phyloP scores from a whole-genome alignment of 768 basidiomycete species.

The Rhodotorula babjevae region DNA sequence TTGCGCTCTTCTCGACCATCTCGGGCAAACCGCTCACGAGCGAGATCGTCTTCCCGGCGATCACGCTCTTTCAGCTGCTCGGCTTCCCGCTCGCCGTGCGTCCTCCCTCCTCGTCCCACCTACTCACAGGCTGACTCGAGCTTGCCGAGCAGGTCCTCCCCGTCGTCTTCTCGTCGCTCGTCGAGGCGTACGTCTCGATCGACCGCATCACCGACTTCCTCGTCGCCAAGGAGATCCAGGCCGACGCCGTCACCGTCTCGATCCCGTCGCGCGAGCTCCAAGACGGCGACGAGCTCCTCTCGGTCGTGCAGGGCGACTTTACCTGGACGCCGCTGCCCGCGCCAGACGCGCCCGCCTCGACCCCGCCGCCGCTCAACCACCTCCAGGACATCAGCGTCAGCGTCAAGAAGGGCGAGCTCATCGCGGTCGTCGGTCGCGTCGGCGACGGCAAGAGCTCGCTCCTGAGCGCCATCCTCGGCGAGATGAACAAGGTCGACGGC shows the following conservation, averaged over 20 bases:
- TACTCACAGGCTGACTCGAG: neutral
- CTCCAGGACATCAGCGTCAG: slow-evolving; percentile 70
- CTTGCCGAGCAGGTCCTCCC: neutral
- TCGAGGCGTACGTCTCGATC: slow-evolving; percentile 41
- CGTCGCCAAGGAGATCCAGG: slow-evolving; percentile 70
- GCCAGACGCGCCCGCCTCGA: slow-evolving; percentile 28
- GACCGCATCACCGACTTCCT: slow-evolving; percentile 56
- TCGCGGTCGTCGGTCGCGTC: slow-evolving; percentile 80
- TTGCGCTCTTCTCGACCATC: slow-evolving; percentile 48
- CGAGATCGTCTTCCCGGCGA: slow-evolving; percentile 92
- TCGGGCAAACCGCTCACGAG: slow-evolving; percentile 65
- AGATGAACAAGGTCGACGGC: slow-evolving; percentile 60
- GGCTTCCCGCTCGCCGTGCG: slow-evolving; percentile 68
- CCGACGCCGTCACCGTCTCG: slow-evolving; percentile 63
- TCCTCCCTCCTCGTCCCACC: neutral
- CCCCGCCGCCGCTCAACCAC: slow-evolving; percentile 52
- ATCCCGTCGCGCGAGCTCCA: slow-evolving; percentile 58
- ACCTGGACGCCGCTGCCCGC: slow-evolving; percentile 61
- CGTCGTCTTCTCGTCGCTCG: slow-evolving; percentile 11
- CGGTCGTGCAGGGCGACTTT: slow-evolving; percentile 73
- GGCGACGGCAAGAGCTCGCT: slow-evolving; percentile 67
- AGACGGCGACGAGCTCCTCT: slow-evolving; percentile 57
- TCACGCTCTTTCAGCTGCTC: slow-evolving; percentile 80
- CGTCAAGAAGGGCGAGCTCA: slow-evolving; percentile 67
- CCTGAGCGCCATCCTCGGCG: slow-evolving; percentile 29